These are phyloP conservation scores for Xylaria telfairii DNA, from an alignment of 495 filamentous ascomycete genomes.

Conservation along the genomic window DNA sequence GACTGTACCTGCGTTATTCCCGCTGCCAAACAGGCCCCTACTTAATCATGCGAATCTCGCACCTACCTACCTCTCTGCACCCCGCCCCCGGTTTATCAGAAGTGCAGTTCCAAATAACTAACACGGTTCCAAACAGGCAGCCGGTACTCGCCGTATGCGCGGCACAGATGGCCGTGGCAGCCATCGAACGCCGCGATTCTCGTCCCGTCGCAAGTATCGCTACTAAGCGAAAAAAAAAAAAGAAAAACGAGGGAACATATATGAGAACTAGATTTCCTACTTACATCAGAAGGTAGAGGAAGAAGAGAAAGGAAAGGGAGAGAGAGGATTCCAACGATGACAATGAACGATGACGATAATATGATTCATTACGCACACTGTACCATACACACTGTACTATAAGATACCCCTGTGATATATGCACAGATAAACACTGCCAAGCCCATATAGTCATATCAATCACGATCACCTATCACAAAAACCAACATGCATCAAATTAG, in stretches of 20 bases:
- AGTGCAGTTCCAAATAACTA: not conserved
- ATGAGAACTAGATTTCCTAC: not conserved
- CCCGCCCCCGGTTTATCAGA: not conserved
- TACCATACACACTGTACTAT: constrained; percentile 3
- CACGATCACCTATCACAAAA: not conserved
- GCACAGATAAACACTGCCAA: not conserved
- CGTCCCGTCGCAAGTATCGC: constrained; percentile 27
- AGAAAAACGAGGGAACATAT: too few species aligned
- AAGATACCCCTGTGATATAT: constrained; percentile 5
- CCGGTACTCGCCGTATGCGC: constrained; percentile 72
- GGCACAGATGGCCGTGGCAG: constrained; percentile 70
- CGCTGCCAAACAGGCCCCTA: not conserved
- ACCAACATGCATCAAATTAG: not conserved
- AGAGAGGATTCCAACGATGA: not conserved
- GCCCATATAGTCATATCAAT: not conserved
- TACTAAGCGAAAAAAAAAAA: constrained; percentile 6
- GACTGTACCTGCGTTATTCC: not conserved
- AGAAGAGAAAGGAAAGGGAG: too few species aligned
- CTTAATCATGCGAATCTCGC: not conserved
- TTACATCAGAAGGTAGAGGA: not conserved
- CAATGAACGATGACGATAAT: not conserved
- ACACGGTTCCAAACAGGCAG: constrained; percentile 56
- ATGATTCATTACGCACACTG: not conserved
- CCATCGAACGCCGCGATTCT: constrained; percentile 33
- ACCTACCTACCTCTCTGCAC: not conserved